A percentile compares a stretch with the other conserved stretches of the same genome.
These are phyloP conservation scores for bread wheat (Triticum aestivum) DNA, from an alignment of 176 grass and related monocot genomes.

Conservation along the genomic window DNA sequence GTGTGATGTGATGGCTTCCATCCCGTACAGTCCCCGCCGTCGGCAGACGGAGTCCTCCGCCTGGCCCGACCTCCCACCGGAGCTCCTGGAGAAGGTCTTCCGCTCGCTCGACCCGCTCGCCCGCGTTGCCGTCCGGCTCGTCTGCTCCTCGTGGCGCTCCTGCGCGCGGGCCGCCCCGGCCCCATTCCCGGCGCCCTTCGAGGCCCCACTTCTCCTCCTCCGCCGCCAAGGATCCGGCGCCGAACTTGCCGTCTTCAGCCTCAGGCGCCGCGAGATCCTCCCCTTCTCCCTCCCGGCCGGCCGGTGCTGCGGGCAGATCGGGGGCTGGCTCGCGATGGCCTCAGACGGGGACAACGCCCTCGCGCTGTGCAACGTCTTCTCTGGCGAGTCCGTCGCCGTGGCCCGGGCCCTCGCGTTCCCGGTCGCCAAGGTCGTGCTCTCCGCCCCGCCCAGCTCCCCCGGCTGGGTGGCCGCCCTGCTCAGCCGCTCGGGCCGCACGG, in stretches of 20 bases:
- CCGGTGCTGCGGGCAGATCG: slow-evolving; percentile 32
- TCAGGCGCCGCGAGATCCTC: slow-evolving; percentile 11
- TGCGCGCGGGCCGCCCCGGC: neutral
- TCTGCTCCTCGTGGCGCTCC: slow-evolving; percentile 31
- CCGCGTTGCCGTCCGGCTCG: slow-evolving; percentile 21
- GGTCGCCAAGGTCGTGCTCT: neutral
- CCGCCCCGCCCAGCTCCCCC: neutral
- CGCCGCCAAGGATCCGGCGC: neutral
- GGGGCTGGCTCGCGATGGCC: slow-evolving; percentile 23
- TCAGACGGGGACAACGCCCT: neutral
- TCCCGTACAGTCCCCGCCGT: neutral
- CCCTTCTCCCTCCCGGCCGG: neutral
- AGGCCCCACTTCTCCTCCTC: no score
- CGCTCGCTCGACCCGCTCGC: neutral
- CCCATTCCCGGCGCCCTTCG: no score
- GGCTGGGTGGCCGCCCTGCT: neutral
- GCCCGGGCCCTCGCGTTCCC: neutral
- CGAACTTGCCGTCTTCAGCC: slow-evolving; percentile 21
- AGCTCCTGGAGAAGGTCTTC: neutral
- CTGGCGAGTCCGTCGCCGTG: neutral
- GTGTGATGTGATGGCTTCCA: neutral
- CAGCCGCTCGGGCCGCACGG: no score
- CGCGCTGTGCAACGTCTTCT: neutral
- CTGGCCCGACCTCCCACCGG: slow-evolving; percentile 12
- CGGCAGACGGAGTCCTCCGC: neutral